Conservation (phyloP, 306 rosid genomes). For the Trifolium fragiferum region DNA sequence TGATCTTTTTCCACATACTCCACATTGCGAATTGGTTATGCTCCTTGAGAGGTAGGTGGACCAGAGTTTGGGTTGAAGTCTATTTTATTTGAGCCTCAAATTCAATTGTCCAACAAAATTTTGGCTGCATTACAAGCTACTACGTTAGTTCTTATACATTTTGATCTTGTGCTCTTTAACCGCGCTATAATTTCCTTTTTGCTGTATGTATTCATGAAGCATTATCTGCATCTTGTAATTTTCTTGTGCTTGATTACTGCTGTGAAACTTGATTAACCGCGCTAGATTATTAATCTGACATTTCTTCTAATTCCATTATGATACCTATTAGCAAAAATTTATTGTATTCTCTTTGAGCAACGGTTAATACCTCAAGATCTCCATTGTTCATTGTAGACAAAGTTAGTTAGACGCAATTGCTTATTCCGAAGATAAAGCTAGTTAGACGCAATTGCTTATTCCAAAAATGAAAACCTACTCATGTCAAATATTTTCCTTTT, state of each 20-base stretch:
- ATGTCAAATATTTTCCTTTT: neutral
- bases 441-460: neutral
- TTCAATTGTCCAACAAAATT: conserved; percentile 23
- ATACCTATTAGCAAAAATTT: neutral
- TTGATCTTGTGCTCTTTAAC: conserved; percentile 8
- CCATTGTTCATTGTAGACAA: neutral
- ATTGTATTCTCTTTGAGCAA: neutral
- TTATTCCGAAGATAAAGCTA: neutral
- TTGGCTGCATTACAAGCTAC: neutral
- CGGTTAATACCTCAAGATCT: conserved; percentile 9
- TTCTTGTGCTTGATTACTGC: conserved; percentile 5
- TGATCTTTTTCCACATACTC: conserved; percentile 94
- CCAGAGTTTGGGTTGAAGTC: conserved; percentile 13
- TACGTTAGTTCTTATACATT: conserved; percentile 24
- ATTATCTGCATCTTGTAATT: conserved; percentile 8
- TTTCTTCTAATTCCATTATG: neutral
- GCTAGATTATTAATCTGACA: too few relatives aligned
- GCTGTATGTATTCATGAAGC: conserved; percentile 30
- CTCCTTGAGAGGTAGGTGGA: conserved; percentile 77
- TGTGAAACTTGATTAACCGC: too few relatives aligned
- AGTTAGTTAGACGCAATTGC: neutral
- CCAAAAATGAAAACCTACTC: neutral
- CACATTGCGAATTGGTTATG: conserved; percentile 94
- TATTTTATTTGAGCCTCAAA: conserved; percentile 34
- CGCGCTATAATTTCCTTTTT: neutral